These are phyloP conservation scores for Phytophthora pisi DNA, from an alignment of 352 stramenopile species.

Conservation along the genomic window DNA sequence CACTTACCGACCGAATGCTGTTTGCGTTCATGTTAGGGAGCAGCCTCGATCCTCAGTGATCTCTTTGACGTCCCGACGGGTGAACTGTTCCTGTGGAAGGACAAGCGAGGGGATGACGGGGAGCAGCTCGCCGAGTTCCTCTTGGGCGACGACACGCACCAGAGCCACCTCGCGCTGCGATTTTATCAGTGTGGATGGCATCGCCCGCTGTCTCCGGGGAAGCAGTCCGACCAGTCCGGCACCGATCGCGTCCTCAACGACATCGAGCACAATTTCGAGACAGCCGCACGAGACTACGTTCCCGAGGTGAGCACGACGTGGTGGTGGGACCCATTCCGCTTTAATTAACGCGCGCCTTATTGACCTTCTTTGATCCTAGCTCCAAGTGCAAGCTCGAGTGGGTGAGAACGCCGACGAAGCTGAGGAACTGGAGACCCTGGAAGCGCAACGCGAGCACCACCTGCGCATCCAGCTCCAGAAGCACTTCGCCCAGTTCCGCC, in stretches of 20 bases:
- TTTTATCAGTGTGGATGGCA: constrained; percentile 65
- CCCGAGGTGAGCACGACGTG: constrained; percentile 28
- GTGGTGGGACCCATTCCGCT: background rate
- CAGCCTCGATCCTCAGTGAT: constrained; percentile 17
- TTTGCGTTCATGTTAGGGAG: constrained; percentile 15
- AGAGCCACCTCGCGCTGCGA: constrained; percentile 39
- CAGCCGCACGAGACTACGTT: constrained; percentile 46
- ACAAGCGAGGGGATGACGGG: constrained; percentile 20
- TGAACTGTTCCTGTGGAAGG: constrained; percentile 27
- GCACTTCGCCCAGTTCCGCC: constrained; percentile 66
- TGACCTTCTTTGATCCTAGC: background rate
- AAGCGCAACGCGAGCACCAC: constrained; percentile 41
- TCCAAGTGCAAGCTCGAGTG: constrained; percentile 31
- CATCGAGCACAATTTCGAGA: constrained; percentile 40
- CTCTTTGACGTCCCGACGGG: constrained; percentile 30
- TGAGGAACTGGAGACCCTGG: constrained; percentile 39
- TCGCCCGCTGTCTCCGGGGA: constrained; percentile 36
- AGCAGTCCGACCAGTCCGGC: constrained; percentile 14
- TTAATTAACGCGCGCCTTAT: background rate
- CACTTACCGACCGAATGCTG: background rate
- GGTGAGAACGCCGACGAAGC: constrained; percentile 33
- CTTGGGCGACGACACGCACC: constrained; percentile 44
- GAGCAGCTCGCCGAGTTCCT: constrained; percentile 39
- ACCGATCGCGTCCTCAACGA: constrained; percentile 26
- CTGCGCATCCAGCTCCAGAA: constrained; percentile 53